Conservation (phyloP, 768 basidiomycete genomes). For the Leccinellum luteum region DNA sequence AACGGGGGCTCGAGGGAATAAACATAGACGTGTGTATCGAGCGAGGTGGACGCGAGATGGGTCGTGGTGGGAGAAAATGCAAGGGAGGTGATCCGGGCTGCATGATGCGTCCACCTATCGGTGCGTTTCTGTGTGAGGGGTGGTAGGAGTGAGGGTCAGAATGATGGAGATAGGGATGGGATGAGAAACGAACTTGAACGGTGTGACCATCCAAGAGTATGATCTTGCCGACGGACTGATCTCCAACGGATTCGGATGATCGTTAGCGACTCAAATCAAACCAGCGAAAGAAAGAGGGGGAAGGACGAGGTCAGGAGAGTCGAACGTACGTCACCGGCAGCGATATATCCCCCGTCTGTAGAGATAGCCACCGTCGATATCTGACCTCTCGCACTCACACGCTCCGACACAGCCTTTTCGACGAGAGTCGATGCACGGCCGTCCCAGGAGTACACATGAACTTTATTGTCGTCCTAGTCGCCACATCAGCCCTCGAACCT, state of each 20-base stretch:
- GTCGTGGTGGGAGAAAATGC: constrained; percentile 33
- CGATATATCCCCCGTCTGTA: constrained; percentile 69
- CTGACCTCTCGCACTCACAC: constrained; percentile 54
- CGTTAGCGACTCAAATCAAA: background rate
- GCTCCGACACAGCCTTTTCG: constrained; percentile 56
- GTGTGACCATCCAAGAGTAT: constrained; percentile 69
- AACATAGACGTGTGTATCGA: constrained; percentile 92
- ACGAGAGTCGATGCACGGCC: constrained; percentile 49
- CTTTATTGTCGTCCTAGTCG: constrained; percentile 62
- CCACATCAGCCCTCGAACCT: background rate
- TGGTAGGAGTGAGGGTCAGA: background rate
- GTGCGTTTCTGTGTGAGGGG: constrained; percentile 50
- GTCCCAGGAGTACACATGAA: constrained; percentile 72
- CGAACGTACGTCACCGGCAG: constrained; percentile 77
- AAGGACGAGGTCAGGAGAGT: background rate
- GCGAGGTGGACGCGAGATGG: constrained; percentile 82
- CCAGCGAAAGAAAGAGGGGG: background rate
- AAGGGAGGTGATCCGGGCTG: constrained; percentile 76
- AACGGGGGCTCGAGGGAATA: constrained; percentile 73
- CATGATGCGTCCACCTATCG: constrained; percentile 84
- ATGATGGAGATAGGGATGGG: background rate
- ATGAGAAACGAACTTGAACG: constrained; percentile 42
- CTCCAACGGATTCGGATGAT: background rate
- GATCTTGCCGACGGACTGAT: constrained; percentile 78
- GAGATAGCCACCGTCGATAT: constrained; percentile 80